phyloP scores from a whole-genome alignment of 1,284 basidiomycete genomes.

The Cerioporus squamosus region DNA sequence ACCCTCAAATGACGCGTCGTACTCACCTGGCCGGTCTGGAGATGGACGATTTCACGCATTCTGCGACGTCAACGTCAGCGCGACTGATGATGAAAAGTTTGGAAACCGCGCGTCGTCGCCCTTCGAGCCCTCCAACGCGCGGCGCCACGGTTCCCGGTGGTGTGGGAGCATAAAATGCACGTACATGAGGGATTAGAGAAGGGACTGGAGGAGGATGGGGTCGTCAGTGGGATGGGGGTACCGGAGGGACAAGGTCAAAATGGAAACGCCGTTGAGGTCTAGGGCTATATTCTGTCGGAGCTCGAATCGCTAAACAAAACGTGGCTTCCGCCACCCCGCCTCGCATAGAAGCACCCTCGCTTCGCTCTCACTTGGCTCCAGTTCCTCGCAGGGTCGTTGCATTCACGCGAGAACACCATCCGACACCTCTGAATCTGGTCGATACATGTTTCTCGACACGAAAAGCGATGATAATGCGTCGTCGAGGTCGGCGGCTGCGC shows the following conservation, averaged over 20 bases:
- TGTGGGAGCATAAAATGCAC: slow-evolving; percentile 19
- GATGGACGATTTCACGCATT: slow-evolving; percentile 98
- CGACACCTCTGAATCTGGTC: background rate
- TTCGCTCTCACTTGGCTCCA: slow-evolving; percentile 1
- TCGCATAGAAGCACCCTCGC: slow-evolving; percentile 1
- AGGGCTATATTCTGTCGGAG: slow-evolving; percentile 33
- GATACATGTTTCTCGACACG: background rate
- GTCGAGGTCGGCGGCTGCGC: no score
- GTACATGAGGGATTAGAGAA: slow-evolving; percentile 33
- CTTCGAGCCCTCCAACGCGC: background rate
- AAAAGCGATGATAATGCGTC: background rate
- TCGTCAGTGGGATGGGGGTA: slow-evolving; percentile 33
- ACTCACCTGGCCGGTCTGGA: slow-evolving; percentile 92
- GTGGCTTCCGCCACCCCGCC: slow-evolving; percentile 16
- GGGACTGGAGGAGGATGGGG: slow-evolving; percentile 26
- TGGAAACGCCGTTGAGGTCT: slow-evolving; percentile 31
- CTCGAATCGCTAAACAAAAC: slow-evolving; percentile 24
- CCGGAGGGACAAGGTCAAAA: slow-evolving; percentile 35
- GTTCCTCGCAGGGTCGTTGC: background rate
- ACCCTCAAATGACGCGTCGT: slow-evolving; percentile 21
- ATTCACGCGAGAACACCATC: background rate
- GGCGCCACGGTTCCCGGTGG: background rate
- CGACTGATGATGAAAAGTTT: slow-evolving; percentile 19
- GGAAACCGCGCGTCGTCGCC: slow-evolving; percentile 8
- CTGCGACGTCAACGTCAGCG: slow-evolving; percentile 48